These are phyloP conservation scores for Lactarius quietus DNA, from an alignment of 768 basidiomycete species.

Conservation along the genomic window DNA sequence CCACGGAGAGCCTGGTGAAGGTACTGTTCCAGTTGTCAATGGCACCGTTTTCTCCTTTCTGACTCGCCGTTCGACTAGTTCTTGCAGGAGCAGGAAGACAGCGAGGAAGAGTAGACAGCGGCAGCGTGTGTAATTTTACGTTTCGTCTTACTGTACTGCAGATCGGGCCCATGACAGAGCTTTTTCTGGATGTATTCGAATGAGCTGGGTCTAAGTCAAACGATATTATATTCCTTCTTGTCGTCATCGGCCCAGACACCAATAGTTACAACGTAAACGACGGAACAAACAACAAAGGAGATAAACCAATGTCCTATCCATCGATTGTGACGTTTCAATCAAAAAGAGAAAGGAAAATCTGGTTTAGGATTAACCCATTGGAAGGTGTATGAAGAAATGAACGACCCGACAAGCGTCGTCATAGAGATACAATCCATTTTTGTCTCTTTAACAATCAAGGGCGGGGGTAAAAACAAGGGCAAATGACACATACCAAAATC, in stretches of 20 bases:
- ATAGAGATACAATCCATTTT: not conserved
- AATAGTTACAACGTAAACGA: not conserved
- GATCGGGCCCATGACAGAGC: conserved; percentile 4
- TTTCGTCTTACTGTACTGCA: conserved; percentile 1
- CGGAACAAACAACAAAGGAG: conserved; percentile 7
- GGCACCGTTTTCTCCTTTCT: not conserved
- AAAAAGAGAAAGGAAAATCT: not conserved
- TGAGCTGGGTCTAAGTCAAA: not conserved
- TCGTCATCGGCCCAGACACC: not conserved
- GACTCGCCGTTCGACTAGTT: conserved; percentile 47
- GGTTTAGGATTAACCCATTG: conserved; percentile 19
- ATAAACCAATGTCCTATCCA: not conserved
- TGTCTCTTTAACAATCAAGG: not conserved
- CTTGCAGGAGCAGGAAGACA: conserved; percentile 84
- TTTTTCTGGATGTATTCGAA: conserved; percentile 6
- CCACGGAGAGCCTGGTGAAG: conserved; percentile 85
- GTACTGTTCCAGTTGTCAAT: conserved; percentile 36
- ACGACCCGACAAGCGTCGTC: conserved; percentile 3
- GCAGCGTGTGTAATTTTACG: conserved; percentile 15
- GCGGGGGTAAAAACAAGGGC: not conserved
- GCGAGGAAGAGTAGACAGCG: conserved; percentile 61
- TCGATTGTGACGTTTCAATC: not conserved
- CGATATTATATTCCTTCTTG: not conserved
- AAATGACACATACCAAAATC: not conserved
- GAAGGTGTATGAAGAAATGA: not conserved